Percentiles rank a stretch among this genome's conserved stretches.
Conservation (phyloP, 208 protist genomes). For the Kentomonas sorsogonicus region DNA sequence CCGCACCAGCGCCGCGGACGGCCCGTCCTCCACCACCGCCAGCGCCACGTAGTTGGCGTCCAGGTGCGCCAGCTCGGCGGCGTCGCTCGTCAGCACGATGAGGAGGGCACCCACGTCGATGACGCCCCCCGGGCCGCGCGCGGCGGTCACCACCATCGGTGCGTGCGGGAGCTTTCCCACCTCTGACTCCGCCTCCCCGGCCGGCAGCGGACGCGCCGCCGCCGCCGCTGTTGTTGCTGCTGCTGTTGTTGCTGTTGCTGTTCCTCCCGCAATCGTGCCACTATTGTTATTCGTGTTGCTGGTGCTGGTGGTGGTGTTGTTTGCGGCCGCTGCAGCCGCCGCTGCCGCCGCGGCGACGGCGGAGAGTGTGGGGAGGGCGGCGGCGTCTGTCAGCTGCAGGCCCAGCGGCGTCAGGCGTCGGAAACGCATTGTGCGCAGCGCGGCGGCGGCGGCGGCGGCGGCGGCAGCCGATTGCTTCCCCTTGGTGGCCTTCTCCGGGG, state of each 20-base stretch:
- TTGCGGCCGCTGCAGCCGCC: slow-evolving; percentile 31
- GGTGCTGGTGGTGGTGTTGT: slow-evolving; percentile 48
- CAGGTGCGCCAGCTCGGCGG: slow-evolving; percentile 54
- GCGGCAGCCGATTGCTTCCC: too few relatives aligned
- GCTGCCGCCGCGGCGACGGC: slow-evolving; percentile 64
- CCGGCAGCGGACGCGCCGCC: too few relatives aligned
- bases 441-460: too few relatives aligned
- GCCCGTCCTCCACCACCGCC: slow-evolving; percentile 54
- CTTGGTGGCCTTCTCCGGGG: too few relatives aligned
- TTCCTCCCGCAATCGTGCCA: slow-evolving; percentile 56
- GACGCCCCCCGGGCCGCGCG: slow-evolving; percentile 43
- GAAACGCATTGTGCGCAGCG: too few relatives aligned
- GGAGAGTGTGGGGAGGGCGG: slow-evolving; percentile 56
- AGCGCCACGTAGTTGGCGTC: slow-evolving; percentile 69
- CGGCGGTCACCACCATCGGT: slow-evolving; percentile 55
- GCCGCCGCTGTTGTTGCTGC: not conserved
- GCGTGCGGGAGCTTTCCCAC: slow-evolving; percentile 43
- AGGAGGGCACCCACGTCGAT: slow-evolving; percentile 80
- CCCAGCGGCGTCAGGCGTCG: too few relatives aligned
- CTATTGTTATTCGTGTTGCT: slow-evolving; percentile 43
- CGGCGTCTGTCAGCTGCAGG: too few relatives aligned
- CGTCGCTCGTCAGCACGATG: slow-evolving; percentile 68
- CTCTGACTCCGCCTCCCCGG: slow-evolving; percentile 58
- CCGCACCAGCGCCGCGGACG: slow-evolving; percentile 36
- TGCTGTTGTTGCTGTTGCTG: slow-evolving; percentile 19